phyloP scores from a whole-genome alignment of 495 filamentous ascomycete genomes.

The Xylaria longipes region DNA sequence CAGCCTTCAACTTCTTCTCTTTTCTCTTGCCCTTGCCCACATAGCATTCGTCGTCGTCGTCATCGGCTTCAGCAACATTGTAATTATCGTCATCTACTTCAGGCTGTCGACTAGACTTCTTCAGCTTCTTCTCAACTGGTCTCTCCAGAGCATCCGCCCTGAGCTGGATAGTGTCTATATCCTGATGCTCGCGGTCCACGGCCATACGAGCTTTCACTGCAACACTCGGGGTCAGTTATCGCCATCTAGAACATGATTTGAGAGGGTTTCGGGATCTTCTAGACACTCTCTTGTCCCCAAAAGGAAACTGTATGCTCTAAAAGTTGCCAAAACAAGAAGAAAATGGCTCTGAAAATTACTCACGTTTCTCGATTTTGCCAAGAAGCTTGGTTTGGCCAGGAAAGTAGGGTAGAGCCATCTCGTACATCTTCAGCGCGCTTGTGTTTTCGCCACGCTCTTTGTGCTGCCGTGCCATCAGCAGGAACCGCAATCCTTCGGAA shows the following conservation, averaged over 20 bases:
- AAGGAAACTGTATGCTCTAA: too few relatives aligned
- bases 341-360: too few relatives aligned
- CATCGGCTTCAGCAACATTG: constrained; percentile 53
- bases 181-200: constrained; percentile 43
- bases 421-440: constrained; percentile 84
- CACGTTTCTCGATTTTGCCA: constrained; percentile 73
- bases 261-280: too few relatives aligned
- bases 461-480: constrained; percentile 92
- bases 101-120: constrained; percentile 25
- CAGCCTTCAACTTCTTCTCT: constrained; percentile 43
- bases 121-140: constrained; percentile 27
- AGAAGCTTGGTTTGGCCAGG: constrained; percentile 83
- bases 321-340: too few relatives aligned
- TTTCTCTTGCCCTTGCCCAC: constrained; percentile 41
- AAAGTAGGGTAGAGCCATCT: constrained; percentile 82
- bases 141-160: neutral
- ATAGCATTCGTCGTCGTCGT: constrained; percentile 57
- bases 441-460: constrained; percentile 79
- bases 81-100: constrained; percentile 38
- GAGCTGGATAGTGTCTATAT: constrained; percentile 21
- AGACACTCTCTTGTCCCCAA: too few relatives aligned
- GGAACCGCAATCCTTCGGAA: constrained; percentile 79
- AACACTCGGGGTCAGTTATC: too few relatives aligned
- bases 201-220: constrained; percentile 70
- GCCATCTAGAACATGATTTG: too few relatives aligned